Percentiles rank a stretch among this genome's conserved stretches.
Evolutionary conservation across 116 monocot species (phyloP).

Genomic region (Trichopus zeylanicus): DNA sequence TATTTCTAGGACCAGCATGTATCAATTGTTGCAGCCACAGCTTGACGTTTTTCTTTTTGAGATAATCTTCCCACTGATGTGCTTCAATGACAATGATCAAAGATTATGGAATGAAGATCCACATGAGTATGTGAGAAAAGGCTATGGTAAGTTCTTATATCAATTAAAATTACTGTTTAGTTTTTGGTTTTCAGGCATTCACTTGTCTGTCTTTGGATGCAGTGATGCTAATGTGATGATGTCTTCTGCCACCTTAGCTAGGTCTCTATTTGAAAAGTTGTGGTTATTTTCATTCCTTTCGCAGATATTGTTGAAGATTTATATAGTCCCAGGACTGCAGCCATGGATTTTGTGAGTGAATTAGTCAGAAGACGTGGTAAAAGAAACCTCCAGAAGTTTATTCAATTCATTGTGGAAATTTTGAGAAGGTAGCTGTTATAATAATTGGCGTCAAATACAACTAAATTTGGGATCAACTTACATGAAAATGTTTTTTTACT

Average conservation of each 20-base stretch:
- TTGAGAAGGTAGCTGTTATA: conserved; percentile 61
- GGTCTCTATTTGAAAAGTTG: not conserved
- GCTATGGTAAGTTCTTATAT: conserved; percentile 54
- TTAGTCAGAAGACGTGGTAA: conserved; percentile 95
- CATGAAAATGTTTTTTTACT: too few relatives aligned
- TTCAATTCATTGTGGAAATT: conserved; percentile 86
- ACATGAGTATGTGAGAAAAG: conserved; percentile 99
- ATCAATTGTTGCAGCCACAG: conserved; percentile 71
- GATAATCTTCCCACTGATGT: conserved; percentile 98
- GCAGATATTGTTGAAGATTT: conserved; percentile 97
- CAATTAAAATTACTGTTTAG: not conserved
- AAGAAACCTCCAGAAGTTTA: conserved; percentile 78
- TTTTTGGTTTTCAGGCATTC: not conserved
- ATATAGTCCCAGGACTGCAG: conserved; percentile 97
- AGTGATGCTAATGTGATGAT: not conserved
- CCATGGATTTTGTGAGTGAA: conserved; percentile 99
- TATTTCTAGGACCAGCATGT: conserved; percentile 79
- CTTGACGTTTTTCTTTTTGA: conserved; percentile 88
- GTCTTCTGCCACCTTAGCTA: not conserved
- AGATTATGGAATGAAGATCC: conserved; percentile 96
- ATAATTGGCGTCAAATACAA: too few relatives aligned
- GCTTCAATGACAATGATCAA: conserved; percentile 93
- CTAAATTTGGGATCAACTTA: too few relatives aligned
- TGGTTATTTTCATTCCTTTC: conserved; percentile 8
- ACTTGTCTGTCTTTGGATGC: not conserved